Percentiles rank a stretch among this genome's conserved stretches.
Conservation (phyloP, 2,329 filamentous ascomycete genomes). For the Bipolaris gigantea region DNA sequence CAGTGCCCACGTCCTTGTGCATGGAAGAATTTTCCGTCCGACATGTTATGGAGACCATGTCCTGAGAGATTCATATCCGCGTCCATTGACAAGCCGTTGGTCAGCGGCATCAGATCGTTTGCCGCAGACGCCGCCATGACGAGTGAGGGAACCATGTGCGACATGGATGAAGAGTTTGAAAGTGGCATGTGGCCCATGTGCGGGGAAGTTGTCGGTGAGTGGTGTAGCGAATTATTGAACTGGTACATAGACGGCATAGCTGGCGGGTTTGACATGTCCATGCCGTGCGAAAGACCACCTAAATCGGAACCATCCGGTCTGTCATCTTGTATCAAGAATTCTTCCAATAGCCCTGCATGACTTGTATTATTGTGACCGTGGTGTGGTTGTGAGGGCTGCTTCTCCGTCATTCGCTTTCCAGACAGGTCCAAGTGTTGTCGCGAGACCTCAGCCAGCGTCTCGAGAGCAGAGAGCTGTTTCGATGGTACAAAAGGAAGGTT, state of each 20-base stretch:
- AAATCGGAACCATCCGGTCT: conserved; percentile 36
- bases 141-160: conserved; percentile 43
- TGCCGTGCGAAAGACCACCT: conserved; percentile 29
- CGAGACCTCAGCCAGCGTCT: conserved; percentile 86
- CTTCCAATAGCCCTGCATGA: conserved; percentile 39
- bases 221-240: conserved; percentile 41
- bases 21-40: conserved; percentile 41
- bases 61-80: conserved; percentile 37
- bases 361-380: conserved; percentile 13
- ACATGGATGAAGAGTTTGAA: conserved; percentile 32
- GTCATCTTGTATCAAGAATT: conserved; percentile 45
- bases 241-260: conserved; percentile 45
- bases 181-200: conserved; percentile 39
- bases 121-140: conserved; percentile 47
- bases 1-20: conserved; percentile 35
- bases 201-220: conserved; percentile 42
- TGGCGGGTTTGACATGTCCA: conserved; percentile 39
- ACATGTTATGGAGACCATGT: conserved; percentile 30
- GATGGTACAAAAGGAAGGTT: conserved; percentile 49
- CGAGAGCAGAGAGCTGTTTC: conserved; percentile 75
- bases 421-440: conserved; percentile 67
- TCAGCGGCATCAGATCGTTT: conserved; percentile 45
- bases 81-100: conserved; percentile 40
- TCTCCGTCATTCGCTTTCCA: conserved; percentile 47
- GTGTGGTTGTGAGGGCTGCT: conserved; percentile 31